Evolutionary conservation across 2,329 filamentous ascomycete genomes (phyloP), one percentile per base, ranked within the genome.

Genomic region (Clonostachys rosea): DNA sequence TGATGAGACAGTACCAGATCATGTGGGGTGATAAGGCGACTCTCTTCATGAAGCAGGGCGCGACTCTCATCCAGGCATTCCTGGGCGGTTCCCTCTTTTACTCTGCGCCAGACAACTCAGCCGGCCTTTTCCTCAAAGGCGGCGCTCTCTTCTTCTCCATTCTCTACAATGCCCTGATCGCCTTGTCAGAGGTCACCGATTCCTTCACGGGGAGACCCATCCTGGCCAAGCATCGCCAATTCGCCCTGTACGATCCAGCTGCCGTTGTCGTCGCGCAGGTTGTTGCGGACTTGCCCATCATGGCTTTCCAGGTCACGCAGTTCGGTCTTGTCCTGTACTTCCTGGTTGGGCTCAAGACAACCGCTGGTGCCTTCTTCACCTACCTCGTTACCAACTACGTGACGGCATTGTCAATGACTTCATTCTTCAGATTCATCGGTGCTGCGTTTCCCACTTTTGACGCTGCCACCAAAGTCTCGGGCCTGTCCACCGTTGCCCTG

Each of bases 71-170:
- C 0, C 79, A 85, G 55, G 81, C 83, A 0, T 61, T 88, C 6
- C 78, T 87, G 48, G 71, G 76, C 3, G 84, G 83, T 7, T 86
- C 83, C 0, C 70, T 87, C 5, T 88, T 88, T 63, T 88, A 87
- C 63, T 73, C 82, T 47, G 78, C 83, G 0, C 75, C 82, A 0
- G 49, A 66, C 24, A 79, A 75, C 44, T 79, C 81, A 0, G 70
- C 64, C 2, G 84, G 84, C 10, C 63, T 88, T 1, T 87, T 87
- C 59, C 58, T 78, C 54, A 86, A 86, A 54, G 73, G 75, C 0
- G 85, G 84, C 45, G 75, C 82, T 0, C 64, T 84, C 6, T 88
- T 87, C 69, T 76, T 87, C 44, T 69, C 83, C 1, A 67, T 87
- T 1, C 66, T 88, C 0, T 83, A 78, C 61, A 83, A 86, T 57